Percentiles rank a stretch among this genome's conserved stretches.
These are phyloP conservation scores for Verticillium dahliae DNA, from an alignment of 2,329 filamentous ascomycete genomes.

Conservation along the genomic window DNA sequence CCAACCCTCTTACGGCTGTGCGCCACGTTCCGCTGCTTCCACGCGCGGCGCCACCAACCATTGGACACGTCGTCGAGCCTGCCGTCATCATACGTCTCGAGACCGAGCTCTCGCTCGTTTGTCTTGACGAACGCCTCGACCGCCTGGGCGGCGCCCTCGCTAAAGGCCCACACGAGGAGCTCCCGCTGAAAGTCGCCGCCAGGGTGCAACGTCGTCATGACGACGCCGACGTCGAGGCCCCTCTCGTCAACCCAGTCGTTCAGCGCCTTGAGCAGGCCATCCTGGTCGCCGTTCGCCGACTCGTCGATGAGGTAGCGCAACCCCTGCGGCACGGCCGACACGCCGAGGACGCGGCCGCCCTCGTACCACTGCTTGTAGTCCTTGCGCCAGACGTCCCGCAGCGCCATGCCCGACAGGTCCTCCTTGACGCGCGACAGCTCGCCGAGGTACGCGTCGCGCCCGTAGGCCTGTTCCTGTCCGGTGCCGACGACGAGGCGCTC, in stretches of 20 bases:
- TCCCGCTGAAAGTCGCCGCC: conserved; percentile 56
- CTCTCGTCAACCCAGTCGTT: conserved; percentile 48
- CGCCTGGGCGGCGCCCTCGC: conserved; percentile 38
- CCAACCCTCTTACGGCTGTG: conserved; percentile 64
- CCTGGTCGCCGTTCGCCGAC: conserved; percentile 38
- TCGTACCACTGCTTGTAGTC: conserved; percentile 79
- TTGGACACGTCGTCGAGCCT: conserved; percentile 32
- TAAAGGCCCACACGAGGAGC: conserved; percentile 59
- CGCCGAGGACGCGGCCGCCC: conserved; percentile 52
- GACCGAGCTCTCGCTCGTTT: conserved; percentile 40
- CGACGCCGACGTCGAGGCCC: conserved; percentile 51
- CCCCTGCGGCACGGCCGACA: conserved; percentile 54
- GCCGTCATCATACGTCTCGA: conserved; percentile 49
- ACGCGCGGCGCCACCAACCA: conserved; percentile 49
- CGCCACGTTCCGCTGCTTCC: conserved; percentile 58
- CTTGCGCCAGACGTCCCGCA: conserved; percentile 67
- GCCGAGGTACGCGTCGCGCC: conserved; percentile 47
- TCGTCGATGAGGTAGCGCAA: conserved; percentile 48
- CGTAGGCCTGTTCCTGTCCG: conserved; percentile 10
- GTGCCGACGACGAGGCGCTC: conserved; percentile 33
- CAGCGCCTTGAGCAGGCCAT: conserved; percentile 41
- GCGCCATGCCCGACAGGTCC: conserved; percentile 52
- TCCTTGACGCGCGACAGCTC: conserved; percentile 59
- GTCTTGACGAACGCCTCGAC: conserved; percentile 46
- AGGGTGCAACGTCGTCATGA: conserved; percentile 63